phyloP scores from a whole-genome alignment of 495 filamentous ascomycete genomes.

The Cetradonia linearis region DNA sequence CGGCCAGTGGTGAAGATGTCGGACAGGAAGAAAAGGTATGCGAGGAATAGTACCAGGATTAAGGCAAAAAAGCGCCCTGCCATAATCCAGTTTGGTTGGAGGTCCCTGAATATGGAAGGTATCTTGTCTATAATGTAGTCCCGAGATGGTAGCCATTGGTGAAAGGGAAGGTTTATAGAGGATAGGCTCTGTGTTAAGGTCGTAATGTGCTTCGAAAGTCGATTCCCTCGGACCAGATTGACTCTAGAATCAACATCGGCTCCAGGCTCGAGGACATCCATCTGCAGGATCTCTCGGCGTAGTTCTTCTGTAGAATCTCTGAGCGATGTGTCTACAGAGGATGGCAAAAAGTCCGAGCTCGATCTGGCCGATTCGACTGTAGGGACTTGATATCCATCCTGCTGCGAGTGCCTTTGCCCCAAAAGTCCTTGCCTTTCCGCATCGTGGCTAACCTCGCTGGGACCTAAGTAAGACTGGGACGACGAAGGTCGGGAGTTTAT shows the following conservation, averaged over 20 bases:
- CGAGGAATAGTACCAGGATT: conserved; percentile 58
- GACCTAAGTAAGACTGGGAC: conserved; percentile 51
- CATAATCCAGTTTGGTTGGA: conserved; percentile 44
- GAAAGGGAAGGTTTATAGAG: conserved; percentile 45
- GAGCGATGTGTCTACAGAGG: conserved; percentile 34
- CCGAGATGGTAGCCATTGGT: conserved; percentile 36
- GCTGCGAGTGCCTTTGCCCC: conserved; percentile 17
- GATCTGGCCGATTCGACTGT: conserved; percentile 62
- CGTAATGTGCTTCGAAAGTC: conserved; percentile 46
- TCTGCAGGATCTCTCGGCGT: conserved; percentile 72
- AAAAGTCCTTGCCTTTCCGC: conserved; percentile 55
- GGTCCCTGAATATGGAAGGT: conserved; percentile 11
- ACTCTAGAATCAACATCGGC: conserved; percentile 28
- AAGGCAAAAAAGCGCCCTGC: conserved; percentile 63
- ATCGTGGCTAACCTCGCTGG: conserved; percentile 44
- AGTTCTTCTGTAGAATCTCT: conserved; percentile 49
- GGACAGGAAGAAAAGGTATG: conserved; percentile 77
- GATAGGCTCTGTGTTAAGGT: conserved; percentile 45
- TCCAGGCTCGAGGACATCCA: conserved; percentile 75
- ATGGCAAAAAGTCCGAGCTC: conserved; percentile 45
- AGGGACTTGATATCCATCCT: conserved; percentile 57
- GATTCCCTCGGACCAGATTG: conserved; percentile 33
- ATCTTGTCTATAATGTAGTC: conserved; percentile 21
- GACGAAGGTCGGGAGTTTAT: conserved; percentile 50
- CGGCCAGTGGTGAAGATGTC: conserved; percentile 55